These are phyloP conservation scores for Solanum ossicruentum DNA, from an alignment of 257 asterid species.

Conservation along the genomic window DNA sequence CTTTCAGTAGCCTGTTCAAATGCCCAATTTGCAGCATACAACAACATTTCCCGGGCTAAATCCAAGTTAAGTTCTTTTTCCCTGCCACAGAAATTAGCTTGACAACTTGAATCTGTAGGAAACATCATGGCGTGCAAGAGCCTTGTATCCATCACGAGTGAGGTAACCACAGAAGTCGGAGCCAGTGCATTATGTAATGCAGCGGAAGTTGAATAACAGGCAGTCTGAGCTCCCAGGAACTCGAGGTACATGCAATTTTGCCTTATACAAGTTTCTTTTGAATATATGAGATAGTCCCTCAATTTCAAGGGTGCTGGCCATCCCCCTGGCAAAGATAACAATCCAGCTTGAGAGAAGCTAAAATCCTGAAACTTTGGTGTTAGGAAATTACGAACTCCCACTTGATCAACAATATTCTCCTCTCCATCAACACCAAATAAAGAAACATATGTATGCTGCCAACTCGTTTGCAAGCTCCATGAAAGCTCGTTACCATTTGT, in stretches of 20 bases:
- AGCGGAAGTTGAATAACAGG: constrained; percentile 18
- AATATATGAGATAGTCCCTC: constrained; percentile 48
- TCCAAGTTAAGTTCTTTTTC: constrained; percentile 22
- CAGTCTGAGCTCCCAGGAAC: constrained; percentile 50
- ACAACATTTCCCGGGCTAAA: constrained; percentile 37
- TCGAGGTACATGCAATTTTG: constrained; percentile 64
- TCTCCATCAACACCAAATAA: constrained; percentile 74
- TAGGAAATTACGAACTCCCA: constrained; percentile 28
- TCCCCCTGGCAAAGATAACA: constrained; percentile 65
- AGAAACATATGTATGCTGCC: constrained; percentile 83
- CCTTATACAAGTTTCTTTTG: constrained; percentile 56
- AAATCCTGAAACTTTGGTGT: constrained; percentile 21
- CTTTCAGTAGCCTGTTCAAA: constrained; percentile 73
- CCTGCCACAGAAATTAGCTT: constrained; percentile 5
- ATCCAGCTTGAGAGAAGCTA: constrained; percentile 30
- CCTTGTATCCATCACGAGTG: constrained; percentile 37
- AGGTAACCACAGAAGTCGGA: constrained; percentile 17
- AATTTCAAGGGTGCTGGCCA: constrained; percentile 82
- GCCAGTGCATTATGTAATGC: constrained; percentile 15
- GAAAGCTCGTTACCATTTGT: constrained; percentile 51
- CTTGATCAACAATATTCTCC: constrained; percentile 42
- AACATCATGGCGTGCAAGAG: constrained; percentile 27
- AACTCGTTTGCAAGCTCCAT: constrained; percentile 86
- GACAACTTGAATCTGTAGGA: constrained; percentile 22
- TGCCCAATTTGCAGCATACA: constrained; percentile 84